Evolutionary conservation across 2,329 filamentous ascomycete genomes (phyloP), one percentile per base, ranked within the genome.

Genomic region (Stachybotrys echinatus): DNA sequence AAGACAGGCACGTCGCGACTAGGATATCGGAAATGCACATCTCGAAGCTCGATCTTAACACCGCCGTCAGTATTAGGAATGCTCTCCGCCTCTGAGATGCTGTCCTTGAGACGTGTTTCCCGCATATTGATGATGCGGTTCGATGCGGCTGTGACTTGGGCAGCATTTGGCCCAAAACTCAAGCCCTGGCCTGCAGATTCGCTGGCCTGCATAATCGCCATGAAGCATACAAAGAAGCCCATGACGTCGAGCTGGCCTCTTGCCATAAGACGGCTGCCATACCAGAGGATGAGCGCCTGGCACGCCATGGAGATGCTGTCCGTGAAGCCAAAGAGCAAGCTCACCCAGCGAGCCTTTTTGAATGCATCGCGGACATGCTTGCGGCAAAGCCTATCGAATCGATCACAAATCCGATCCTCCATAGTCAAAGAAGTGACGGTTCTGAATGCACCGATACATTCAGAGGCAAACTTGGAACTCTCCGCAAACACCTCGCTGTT

Each of bases 391-490:
- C 54, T 61, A 18, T 79, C 68, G 58, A 90, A 92, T 31, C 84
- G 77, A 3, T 74, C 60, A 40, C 77, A 74, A 51, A 90, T 88
- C 14, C 74, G 71, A 50, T 83, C 75, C 61, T 91, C 87, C 60
- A 91, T 79, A 1, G 84, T 87, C 18, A 91, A 72, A 1, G 85
- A 78, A 0, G 84, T 72, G 5, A 91, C 87, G 0, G 88, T 91
- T 10, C 87, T 77, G 63, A 89, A 88, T 0, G 87, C 87, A 2
- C 83, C 78, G 39, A 91, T 87, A 4, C 86, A 80, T 63, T 92
- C 88, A 1, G 85, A 80, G 0, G 85, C 87, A 57, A 90, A 89
- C 58, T 87, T 81, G 19, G 87, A 88, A 58, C 84, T 89, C 55
- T 86, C 81, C 17, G 79, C 76, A 56, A 89, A 90, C 0, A 89